Evolutionary conservation across 352 stramenopile species (phyloP), one percentile per base, ranked within the genome.

Genomic region (Pythium biforme): DNA sequence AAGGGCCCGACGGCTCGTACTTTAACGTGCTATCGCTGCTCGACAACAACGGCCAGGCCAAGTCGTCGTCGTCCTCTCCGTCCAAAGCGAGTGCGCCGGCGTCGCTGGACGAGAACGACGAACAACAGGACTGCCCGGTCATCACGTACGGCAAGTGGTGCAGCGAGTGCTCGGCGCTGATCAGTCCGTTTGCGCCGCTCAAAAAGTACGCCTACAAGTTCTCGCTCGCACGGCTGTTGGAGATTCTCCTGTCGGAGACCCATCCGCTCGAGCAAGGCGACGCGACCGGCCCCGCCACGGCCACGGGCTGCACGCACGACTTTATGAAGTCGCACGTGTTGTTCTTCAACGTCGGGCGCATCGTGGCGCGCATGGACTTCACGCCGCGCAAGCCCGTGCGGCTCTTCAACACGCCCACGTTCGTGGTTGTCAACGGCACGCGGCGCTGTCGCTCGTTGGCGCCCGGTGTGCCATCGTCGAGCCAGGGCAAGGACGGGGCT

Each of bases 61-160:
- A 41, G 34, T 45, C 8, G 27, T 26, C 45, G 31, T 34, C 31
- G 10, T n/a, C n/a, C n/a, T 26, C 31, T 29, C 12, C 29, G 34
- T 26, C 27, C 20, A 54, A 62, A 14, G 27, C 29, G 2, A 20
- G n/a, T 11, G 33, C 31, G 9, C 20, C 48, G 1, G 37, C n/a
- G 23, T 55, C 25, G 7, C 59, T 26, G 6, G 52, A 25, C 17
- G 52, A 46, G 3, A 46, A 62, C 25, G 48, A 60, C n/a, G 47
- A 53, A 2, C 6, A 53, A 2, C 6, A 39, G 0, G 23, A 67
- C 0, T 66, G 48, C 41, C 81, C 85, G 5, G 70, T 76, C 7
- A 97, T 99, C 59, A 86, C 93, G n/a, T 98, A 97, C 59, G 98
- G 94, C 92, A 97, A 94, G n/a, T 98, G 97, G 76, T 99, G 96